A percentile compares a stretch with the other conserved stretches of the same genome.
Conservation (phyloP, 1,284 basidiomycete species). For the Ganoderma lingzhi region DNA sequence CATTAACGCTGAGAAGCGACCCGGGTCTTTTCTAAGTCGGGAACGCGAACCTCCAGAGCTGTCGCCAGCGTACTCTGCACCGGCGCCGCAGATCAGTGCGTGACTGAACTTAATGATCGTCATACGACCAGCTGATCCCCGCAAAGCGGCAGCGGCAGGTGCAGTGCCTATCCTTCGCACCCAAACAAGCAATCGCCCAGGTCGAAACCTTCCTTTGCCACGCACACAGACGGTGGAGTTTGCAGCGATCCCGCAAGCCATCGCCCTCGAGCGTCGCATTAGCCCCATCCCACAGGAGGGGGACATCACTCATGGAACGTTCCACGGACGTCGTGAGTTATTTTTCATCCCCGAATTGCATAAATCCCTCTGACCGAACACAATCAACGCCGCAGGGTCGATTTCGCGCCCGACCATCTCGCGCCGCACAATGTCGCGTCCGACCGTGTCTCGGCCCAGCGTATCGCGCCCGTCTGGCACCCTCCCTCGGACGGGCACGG, state of each 20-base stretch:
- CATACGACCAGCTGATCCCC: conserved; percentile 10
- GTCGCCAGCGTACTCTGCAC: conserved; percentile 20
- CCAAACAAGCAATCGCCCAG: conserved; percentile 26
- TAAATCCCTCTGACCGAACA: conserved; percentile 1
- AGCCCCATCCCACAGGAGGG: conserved; percentile 26
- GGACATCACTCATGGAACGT: conserved; percentile 10
- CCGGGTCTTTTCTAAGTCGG: conserved; percentile 15
- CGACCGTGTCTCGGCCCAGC: conserved; percentile 23
- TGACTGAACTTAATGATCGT: conserved; percentile 16
- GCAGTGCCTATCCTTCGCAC: conserved; percentile 30
- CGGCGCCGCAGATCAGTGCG: conserved; percentile 24
- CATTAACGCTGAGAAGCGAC: conserved; percentile 32
- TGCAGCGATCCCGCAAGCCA: conserved; percentile 43
- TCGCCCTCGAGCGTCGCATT: conserved; percentile 29
- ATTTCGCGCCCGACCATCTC: conserved; percentile 29
- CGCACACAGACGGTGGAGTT: conserved; percentile 70
- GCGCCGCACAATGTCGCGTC: conserved; percentile 30
- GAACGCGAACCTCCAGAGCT: conserved; percentile 24
- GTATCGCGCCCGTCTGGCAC: conserved; percentile 22
- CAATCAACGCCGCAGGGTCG: conserved; percentile 29
- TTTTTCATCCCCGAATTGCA: not conserved
- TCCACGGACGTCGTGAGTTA: conserved; percentile 23
- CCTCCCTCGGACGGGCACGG: conserved; percentile 30
- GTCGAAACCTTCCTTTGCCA: conserved; percentile 30
- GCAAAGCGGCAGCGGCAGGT: conserved; percentile 13